A percentile compares a stretch with the other conserved stretches of the same genome.
Evolutionary conservation across 148 eudicot species (phyloP).

Genomic region (Silene conica): DNA sequence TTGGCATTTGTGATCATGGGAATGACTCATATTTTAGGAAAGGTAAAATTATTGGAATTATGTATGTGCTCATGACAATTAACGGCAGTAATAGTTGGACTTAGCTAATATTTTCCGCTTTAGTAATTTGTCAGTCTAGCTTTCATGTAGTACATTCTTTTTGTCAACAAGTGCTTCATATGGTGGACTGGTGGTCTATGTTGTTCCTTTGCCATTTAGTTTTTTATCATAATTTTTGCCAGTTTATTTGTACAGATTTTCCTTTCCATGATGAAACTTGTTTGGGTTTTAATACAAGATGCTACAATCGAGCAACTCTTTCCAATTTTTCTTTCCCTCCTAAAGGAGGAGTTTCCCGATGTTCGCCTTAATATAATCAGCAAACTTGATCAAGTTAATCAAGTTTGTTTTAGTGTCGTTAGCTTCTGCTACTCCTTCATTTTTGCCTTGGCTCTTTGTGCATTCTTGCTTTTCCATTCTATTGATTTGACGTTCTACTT

Average conservation of each 20-base stretch:
- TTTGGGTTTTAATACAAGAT: constrained; percentile 53
- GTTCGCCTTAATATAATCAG: constrained; percentile 96
- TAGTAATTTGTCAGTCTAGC: not conserved
- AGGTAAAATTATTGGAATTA: constrained; percentile 46
- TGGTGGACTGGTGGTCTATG: not conserved
- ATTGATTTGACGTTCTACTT: not conserved
- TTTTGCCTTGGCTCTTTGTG: not conserved
- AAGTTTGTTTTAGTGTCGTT: constrained; percentile 42
- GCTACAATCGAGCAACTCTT: constrained; percentile 98
- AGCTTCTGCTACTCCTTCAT: constrained; percentile 5
- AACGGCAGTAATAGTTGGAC: not conserved
- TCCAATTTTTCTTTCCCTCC: constrained; percentile 89
- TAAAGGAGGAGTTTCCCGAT: constrained; percentile 98
- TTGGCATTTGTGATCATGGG: constrained; percentile 99
- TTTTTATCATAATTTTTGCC: not conserved
- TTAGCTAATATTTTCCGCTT: not conserved
- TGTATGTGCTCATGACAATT: not conserved
- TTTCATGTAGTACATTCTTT: too few relatives aligned
- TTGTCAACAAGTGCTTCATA: not conserved
- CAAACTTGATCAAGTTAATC: constrained; percentile 99
- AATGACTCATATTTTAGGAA: constrained; percentile 95
- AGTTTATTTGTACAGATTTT: not conserved
- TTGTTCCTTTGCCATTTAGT: not conserved
- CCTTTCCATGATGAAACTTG: not conserved
- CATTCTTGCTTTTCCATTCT: not conserved